Conservation (phyloP, 306 rosid species). For the Cicer yamashitae region DNA sequence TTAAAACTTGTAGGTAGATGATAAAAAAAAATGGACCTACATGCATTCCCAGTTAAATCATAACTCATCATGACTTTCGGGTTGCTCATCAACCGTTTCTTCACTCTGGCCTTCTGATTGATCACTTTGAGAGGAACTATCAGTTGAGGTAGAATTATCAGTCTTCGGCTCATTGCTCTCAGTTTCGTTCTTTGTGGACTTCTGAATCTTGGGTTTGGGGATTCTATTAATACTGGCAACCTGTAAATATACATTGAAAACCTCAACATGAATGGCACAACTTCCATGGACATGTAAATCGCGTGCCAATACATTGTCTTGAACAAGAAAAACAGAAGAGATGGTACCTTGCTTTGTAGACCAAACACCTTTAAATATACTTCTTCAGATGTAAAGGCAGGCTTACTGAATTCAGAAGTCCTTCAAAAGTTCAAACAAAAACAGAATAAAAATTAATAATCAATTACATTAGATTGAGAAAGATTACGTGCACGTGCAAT, state of each 20-base stretch:
- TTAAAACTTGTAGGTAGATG: constrained; percentile 46
- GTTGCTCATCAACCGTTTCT: constrained; percentile 49
- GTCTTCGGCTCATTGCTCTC: constrained; percentile 55
- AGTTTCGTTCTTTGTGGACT: constrained; percentile 65
- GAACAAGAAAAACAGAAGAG: constrained; percentile 29
- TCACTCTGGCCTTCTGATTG: constrained; percentile 49
- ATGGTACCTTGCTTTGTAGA: constrained; percentile 79
- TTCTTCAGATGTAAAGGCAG: constrained; percentile 87
- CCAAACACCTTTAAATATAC: constrained; percentile 62
- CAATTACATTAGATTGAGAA: background rate
- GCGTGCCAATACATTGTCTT: constrained; percentile 6
- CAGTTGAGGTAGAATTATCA: constrained; percentile 55
- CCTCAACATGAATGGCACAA: constrained; percentile 19
- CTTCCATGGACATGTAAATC: constrained; percentile 31
- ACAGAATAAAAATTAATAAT: constrained; percentile 32
- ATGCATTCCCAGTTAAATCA: constrained; percentile 52
- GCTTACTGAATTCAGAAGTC: constrained; percentile 66
- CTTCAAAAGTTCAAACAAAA: constrained; percentile 60
- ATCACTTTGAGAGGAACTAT: constrained; percentile 51
- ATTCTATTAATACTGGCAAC: constrained; percentile 72
- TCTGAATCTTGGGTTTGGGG: constrained; percentile 84
- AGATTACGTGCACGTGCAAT: background rate
- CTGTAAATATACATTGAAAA: constrained; percentile 44
- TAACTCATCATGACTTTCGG: constrained; percentile 72
- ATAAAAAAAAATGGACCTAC: constrained; percentile 42